These are phyloP conservation scores for Paramecium pentaurelia DNA, from an alignment of 73 alveolate genomes.

Conservation along the genomic window DNA sequence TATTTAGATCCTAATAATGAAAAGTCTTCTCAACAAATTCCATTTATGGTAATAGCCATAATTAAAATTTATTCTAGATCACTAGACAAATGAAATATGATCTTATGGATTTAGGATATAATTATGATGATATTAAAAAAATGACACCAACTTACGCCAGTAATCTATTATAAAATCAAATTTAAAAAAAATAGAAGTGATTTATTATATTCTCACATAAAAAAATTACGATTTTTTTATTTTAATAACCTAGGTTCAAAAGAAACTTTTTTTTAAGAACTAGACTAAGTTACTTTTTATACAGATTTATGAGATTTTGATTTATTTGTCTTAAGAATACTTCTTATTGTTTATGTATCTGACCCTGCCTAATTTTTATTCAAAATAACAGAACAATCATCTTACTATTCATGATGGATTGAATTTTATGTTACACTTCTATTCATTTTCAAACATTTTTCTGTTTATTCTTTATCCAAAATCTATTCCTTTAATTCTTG, in stretches of 20 bases:
- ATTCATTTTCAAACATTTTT: background rate
- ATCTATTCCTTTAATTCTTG: background rate
- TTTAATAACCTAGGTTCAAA: background rate
- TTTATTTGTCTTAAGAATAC: background rate
- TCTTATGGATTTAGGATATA: background rate
- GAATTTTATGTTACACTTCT: background rate
- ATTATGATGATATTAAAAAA: background rate
- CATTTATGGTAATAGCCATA: conserved; percentile 14
- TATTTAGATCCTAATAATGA: background rate
- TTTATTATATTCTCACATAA: background rate
- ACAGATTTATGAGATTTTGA: background rate
- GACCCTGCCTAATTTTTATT: background rate
- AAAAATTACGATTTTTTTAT: background rate
- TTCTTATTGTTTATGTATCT: background rate
- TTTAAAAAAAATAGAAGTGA: background rate
- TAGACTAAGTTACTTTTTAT: background rate
- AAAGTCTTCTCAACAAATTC: background rate
- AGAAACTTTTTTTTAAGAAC: background rate
- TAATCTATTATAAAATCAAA: background rate
- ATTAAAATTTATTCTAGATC: background rate
- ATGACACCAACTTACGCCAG: conserved; percentile 27
- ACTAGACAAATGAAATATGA: background rate
- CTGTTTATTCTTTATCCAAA: background rate
- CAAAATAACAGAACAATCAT: background rate
- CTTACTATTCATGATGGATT: background rate